A percentile compares a stretch with the other conserved stretches of the same genome.
Conservation (phyloP, 306 rosid genomes). For the Ormosia semicastrata region DNA sequence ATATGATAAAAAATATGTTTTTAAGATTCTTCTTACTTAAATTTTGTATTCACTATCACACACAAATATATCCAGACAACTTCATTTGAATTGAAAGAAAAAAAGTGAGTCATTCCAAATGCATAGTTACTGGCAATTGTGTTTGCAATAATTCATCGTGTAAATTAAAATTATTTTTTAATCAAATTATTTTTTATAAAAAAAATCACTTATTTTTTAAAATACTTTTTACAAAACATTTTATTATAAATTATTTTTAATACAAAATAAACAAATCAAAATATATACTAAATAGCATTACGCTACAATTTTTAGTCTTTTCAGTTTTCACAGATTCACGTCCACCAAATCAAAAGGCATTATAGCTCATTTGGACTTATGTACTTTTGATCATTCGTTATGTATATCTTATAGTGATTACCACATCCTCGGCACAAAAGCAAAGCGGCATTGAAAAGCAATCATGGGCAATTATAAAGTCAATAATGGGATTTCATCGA, state of each 20-base stretch:
- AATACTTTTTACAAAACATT: no score
- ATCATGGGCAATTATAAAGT: conserved; percentile 29
- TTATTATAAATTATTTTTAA: no score
- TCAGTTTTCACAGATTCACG: conserved; percentile 19
- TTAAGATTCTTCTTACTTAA: no score
- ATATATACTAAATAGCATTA: not conserved
- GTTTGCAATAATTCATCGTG: conserved; percentile 15
- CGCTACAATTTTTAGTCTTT: conserved; percentile 8
- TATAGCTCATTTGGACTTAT: not conserved
- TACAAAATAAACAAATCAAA: no score
- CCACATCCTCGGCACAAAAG: not conserved
- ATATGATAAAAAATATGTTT: no score
- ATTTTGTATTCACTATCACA: not conserved
- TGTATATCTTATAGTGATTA: not conserved
- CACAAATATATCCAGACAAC: not conserved
- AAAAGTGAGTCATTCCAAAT: not conserved
- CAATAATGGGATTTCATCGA: conserved; percentile 34
- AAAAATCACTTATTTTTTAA: no score
- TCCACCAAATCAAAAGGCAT: conserved; percentile 20
- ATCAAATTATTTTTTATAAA: no score
- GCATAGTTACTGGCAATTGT: not conserved
- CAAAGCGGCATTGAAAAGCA: conserved; percentile 3
- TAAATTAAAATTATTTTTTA: not conserved
- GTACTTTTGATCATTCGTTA: not conserved
- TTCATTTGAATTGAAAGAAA: not conserved